Evolutionary conservation across 2,329 filamentous ascomycete species (phyloP), one percentile per base, ranked within the genome.

Genomic region (Coniochaeta hoffmannii): DNA sequence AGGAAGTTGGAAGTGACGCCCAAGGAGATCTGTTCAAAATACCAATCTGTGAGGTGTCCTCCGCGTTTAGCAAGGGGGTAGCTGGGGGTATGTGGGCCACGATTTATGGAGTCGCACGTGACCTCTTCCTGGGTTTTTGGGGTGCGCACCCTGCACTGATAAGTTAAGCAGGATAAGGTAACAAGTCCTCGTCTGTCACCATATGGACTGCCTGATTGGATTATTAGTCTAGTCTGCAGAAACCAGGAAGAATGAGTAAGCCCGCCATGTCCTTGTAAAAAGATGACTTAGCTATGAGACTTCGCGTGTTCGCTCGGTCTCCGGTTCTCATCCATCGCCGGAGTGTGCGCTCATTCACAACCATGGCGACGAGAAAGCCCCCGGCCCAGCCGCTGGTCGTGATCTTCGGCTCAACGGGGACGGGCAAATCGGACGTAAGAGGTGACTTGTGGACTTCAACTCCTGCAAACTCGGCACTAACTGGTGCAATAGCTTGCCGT

Each of bases 1-100:
- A 54, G 93, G 92, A 56, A 97, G 92, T 1, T 93, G 93, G 59
- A 96, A 96, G 73, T 96, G 50, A n/a, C 50, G 32, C n/a, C 41
- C 26, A 41, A 19, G 41, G 41, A 46, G 19, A 44, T n/a, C 7
- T 11, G 34, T 5, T n/a, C 10, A 32, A 32, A 32, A 12, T 32
- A 32, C n/a, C n/a, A n/a, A n/a, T n/a, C n/a, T n/a, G n/a, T n/a
- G n/a, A n/a, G n/a, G n/a, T n/a, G n/a, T n/a, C n/a, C n/a, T n/a
- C n/a, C n/a, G n/a, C n/a, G n/a, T n/a, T n/a, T n/a, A n/a, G n/a
- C n/a, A n/a, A n/a, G n/a, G n/a, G n/a, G n/a, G n/a, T n/a, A n/a
- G n/a, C n/a, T n/a, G n/a, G n/a, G n/a, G n/a, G n/a, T n/a, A n/a
- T n/a, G n/a, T n/a, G n/a, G n/a, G n/a, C n/a, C n/a, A n/a, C n/a